phyloP scores from a whole-genome alignment of 176 grass and related monocot genomes.

The Eremochloa ophiuroides region DNA sequence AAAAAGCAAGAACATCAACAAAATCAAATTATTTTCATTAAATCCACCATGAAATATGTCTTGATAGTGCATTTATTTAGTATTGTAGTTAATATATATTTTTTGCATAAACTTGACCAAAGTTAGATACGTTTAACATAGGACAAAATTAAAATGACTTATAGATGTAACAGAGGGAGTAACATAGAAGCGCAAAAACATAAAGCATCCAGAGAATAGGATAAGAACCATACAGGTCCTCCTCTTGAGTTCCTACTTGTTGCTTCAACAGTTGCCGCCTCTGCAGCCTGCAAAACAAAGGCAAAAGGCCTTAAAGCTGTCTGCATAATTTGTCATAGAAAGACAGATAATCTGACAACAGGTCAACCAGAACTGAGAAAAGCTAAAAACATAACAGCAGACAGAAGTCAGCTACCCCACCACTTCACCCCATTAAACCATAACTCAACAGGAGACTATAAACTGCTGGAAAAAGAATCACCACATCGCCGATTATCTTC shows the following conservation, averaged over 20 bases:
- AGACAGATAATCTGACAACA: not conserved
- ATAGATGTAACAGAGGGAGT: not conserved
- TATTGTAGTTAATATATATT: not conserved
- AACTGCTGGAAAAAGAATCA: not conserved
- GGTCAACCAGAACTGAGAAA: not conserved
- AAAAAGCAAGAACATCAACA: not conserved
- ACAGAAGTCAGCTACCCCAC: not conserved
- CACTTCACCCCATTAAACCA: not conserved
- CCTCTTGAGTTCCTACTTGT: constrained; percentile 69
- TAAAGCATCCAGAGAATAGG: constrained; percentile 4
- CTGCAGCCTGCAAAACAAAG: constrained; percentile 63
- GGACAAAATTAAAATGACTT: not conserved
- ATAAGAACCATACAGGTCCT: constrained; percentile 63
- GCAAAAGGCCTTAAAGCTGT: constrained; percentile 18
- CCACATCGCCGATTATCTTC: not conserved
- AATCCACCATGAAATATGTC: not conserved
- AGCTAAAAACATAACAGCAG: constrained; percentile 19
- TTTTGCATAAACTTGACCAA: not conserved
- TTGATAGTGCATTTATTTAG: not conserved
- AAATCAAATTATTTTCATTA: not conserved
- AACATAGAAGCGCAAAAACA: not conserved
- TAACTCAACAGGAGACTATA: not conserved
- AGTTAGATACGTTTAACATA: not conserved
- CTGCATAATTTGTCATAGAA: not conserved
- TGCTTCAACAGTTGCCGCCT: constrained; percentile 79